phyloP scores from a whole-genome alignment of 2,329 filamentous ascomycete species.

The Aaosphaeria pasadenensis region DNA sequence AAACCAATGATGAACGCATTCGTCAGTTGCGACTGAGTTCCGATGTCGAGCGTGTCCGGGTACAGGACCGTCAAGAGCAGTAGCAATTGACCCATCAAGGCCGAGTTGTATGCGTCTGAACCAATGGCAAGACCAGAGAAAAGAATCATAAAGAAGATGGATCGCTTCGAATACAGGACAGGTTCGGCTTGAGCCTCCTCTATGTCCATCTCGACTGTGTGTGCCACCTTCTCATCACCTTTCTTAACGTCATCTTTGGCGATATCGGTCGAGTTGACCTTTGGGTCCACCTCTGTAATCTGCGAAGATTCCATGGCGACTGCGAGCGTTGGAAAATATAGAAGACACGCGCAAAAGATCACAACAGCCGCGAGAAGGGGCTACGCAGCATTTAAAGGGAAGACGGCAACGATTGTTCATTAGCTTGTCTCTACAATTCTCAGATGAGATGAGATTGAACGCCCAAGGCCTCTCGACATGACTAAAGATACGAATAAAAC shows the following conservation, averaged over 20 bases:
- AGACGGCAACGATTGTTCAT: too few relatives aligned
- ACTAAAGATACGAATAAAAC: too few relatives aligned
- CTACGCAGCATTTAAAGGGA: too few relatives aligned
- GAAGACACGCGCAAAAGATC: too few relatives aligned
- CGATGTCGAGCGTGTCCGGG: constrained; percentile 23
- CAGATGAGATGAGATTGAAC: too few relatives aligned
- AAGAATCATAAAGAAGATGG: constrained; percentile 32
- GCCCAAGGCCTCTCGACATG: too few relatives aligned
- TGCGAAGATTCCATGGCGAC: too few relatives aligned
- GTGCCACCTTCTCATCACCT: not conserved
- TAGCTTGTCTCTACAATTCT: too few relatives aligned
- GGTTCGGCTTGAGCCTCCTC: constrained; percentile 13
- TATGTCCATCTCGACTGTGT: constrained; percentile 6
- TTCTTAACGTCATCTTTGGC: constrained; percentile 1
- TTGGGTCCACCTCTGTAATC: too few relatives aligned
- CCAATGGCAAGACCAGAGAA: constrained; percentile 36
- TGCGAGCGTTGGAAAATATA: too few relatives aligned
- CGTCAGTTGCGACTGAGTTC: constrained; percentile 27
- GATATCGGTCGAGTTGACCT: not conserved
- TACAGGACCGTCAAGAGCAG: constrained; percentile 31
- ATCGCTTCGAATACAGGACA: constrained; percentile 23
- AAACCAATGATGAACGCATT: constrained; percentile 36
- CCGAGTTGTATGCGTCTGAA: constrained; percentile 35
- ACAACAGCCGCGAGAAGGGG: too few relatives aligned
- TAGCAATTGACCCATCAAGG: constrained; percentile 32